Conservation (phyloP, 768 basidiomycete genomes). For the Pleurotus ostreatus region DNA sequence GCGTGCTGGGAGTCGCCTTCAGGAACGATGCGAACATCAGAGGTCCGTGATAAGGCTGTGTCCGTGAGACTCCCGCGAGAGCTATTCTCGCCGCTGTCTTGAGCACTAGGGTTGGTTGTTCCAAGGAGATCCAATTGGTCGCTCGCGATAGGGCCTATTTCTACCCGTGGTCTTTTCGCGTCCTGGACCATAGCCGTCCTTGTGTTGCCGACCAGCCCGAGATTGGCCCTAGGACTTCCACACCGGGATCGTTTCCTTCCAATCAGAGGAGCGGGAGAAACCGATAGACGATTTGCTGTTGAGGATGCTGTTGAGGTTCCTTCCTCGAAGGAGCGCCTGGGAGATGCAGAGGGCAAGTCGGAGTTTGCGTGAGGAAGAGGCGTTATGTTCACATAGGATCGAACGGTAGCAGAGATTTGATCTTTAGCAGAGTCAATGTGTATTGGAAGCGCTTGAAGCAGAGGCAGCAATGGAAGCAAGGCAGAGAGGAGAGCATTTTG, state of each 20-base stretch:
- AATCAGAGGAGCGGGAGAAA: neutral
- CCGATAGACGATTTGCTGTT: neutral
- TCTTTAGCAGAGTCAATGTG: constrained; percentile 46
- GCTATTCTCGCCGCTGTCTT: neutral
- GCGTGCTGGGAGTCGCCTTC: neutral
- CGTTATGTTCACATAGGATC: neutral
- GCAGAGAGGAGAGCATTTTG: constrained; percentile 52
- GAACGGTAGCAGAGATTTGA: constrained; percentile 26
- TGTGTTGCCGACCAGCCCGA: neutral
- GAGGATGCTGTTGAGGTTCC: neutral
- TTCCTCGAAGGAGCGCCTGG: neutral
- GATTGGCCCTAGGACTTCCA: too few relatives aligned
- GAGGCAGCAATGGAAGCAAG: constrained; percentile 55
- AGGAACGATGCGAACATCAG: neutral
- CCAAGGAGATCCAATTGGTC: too few relatives aligned
- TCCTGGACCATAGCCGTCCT: neutral
- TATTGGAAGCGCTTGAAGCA: constrained; percentile 54
- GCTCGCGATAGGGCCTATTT: neutral
- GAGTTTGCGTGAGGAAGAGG: neutral
- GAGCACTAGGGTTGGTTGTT: too few relatives aligned
- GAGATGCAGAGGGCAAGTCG: neutral
- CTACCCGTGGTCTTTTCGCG: neutral
- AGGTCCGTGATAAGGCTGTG: neutral
- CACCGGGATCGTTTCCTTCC: constrained; percentile 1
- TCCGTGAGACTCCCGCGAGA: neutral